Percentiles rank a stretch among this genome's conserved stretches.
These are phyloP conservation scores for Pseudohalonectria lignicola DNA, from an alignment of 2,329 filamentous ascomycete species.

Conservation along the genomic window DNA sequence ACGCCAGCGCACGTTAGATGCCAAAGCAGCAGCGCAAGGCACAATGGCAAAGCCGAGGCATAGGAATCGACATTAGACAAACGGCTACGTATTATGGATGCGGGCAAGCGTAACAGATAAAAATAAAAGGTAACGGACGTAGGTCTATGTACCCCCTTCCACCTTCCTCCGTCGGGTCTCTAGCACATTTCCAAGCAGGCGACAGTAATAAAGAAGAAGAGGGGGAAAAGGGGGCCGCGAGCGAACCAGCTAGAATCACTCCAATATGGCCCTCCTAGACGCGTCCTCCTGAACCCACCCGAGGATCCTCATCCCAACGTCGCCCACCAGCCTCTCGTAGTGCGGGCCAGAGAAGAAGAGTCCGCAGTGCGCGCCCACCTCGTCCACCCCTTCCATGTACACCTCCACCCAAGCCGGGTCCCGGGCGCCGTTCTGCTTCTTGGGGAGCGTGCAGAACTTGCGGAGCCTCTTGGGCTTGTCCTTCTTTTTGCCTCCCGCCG, in stretches of 20 bases:
- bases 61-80: no score
- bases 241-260: no score
- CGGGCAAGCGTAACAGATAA: no score
- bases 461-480: constrained; percentile 37
- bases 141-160: no score
- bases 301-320: constrained; percentile 56
- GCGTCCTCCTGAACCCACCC: constrained; percentile 59
- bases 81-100: no score
- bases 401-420: constrained; percentile 70
- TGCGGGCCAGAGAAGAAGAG: constrained; percentile 65
- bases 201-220: not conserved
- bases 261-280: constrained; percentile 29
- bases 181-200: not conserved
- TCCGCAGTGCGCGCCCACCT: constrained; percentile 75
- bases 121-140: no score
- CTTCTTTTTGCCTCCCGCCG: constrained; percentile 5
- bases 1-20: no score
- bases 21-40: no score
- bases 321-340: constrained; percentile 67
- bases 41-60: no score
- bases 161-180: no score
- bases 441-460: constrained; percentile 71
- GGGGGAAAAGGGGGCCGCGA: not conserved
- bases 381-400: constrained; percentile 73
- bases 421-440: constrained; percentile 33